Base-by-base conservation (phyloP, 148 eudicot genomes). In the Euryodendron excelsum region DNA sequence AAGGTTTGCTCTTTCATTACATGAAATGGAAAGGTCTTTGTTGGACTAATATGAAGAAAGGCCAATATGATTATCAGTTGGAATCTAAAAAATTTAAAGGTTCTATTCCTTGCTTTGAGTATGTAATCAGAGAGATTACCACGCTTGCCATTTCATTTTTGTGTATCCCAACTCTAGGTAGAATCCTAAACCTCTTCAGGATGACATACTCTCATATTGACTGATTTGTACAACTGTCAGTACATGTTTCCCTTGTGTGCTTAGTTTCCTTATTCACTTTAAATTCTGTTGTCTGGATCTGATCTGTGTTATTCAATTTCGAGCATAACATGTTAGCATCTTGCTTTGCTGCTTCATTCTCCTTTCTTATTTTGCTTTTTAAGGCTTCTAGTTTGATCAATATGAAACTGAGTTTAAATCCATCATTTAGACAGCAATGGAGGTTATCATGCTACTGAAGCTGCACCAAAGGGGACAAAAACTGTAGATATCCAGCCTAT, bases 401-500 rank as follows among this genome's bases (percentile, higher is more conserved):
- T n/a, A n/a, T n/a, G 33, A 80, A 75, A 58, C 72, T 70, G 66
- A 86, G 71, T 78, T 52, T 15, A 67, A 70, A 41, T 82, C 34
- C 77, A 68, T 83, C 71, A 53, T 62, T n/a, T 73, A 90, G 97
- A 92, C 30, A 77, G 88, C 75, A 81, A 82, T 85, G 89, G 88
- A 74, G 91, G 92, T 74, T 86, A 86, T 71, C 89, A 78, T 73
- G 79, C 91, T 70, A 84, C 85, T 59, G 86, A 86, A 81, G 85
- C 85, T 62, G 90, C 88, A 41, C 90, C 88, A 30, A 89, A 73
- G 82, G 92, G 88, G 77, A 86, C 83, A 39, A 91, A 87, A 74
- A 65, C 83, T 78, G 81, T 89, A 56, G 84, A 77, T 34, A 85
- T 84, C 75, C 93, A 89, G 82, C 97, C 94, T 70, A 87, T 88